These are phyloP conservation scores for Cladosporium sp. DNA, from an alignment of 2,329 filamentous ascomycete genomes.

Conservation along the genomic window DNA sequence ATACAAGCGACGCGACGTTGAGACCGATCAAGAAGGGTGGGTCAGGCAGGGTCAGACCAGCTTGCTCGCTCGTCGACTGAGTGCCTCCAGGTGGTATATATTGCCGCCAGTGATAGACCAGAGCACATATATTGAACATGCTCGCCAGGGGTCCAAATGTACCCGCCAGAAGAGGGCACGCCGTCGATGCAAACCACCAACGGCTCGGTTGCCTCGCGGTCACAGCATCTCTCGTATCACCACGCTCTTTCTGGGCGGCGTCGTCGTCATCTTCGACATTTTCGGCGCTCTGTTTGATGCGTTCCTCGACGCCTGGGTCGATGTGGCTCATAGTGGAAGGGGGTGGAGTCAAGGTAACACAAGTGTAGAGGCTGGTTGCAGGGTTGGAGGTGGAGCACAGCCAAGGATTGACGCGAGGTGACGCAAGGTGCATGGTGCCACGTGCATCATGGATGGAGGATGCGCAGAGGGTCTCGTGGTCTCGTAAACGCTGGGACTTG, in stretches of 20 bases:
- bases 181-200: constrained; percentile 64
- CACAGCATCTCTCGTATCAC: constrained; percentile 30
- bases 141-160: constrained; percentile 43
- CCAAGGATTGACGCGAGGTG: not conserved
- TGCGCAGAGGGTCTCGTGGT: too few species aligned
- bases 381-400: not conserved
- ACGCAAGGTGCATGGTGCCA: not conserved
- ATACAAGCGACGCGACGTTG: constrained; percentile 57
- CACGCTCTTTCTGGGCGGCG: not conserved
- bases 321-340: constrained; percentile 28
- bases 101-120: constrained; percentile 58
- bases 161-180: constrained; percentile 57
- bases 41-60: constrained; percentile 51
- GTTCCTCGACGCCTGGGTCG: constrained; percentile 55
- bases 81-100: constrained; percentile 46
- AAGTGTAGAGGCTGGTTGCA: not conserved
- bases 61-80: constrained; percentile 39
- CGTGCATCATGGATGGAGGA: not conserved
- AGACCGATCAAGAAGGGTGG: constrained; percentile 54
- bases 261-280: constrained; percentile 41
- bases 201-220: constrained; percentile 42
- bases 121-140: constrained; percentile 47
- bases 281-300: constrained; percentile 39
- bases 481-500: not conserved
- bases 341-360: not conserved